Base-by-base conservation (phyloP, 768 basidiomycete genomes). In the Strobilomyces echinocephalus region DNA sequence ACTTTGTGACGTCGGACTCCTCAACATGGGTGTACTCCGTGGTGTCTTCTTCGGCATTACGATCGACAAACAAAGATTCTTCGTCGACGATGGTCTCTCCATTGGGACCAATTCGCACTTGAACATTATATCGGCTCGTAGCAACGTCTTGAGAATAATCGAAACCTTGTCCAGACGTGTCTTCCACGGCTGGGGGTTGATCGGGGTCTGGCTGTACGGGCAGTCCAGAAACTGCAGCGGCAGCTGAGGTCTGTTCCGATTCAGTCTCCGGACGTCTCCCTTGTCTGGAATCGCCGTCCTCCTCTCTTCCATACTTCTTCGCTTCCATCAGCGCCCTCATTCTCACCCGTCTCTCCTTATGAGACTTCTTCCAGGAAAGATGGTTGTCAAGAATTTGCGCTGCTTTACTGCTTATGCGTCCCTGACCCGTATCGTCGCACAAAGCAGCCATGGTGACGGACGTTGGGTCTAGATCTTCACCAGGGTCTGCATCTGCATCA, bases 1-100 rank as follows among this genome's bases (percentile, higher is more conserved):
- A 94, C 61, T 89, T 89, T 8, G 84, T 85, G 46, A 83, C 78
- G 60, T 94, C 92, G 0, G 84, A 88, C 67, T 91, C 89, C 49
- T 88, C 83, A 33, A 92, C 76, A 60, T 91, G 88, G 3, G 83
- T 85, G 63, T 90, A 89, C 54, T 81, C 76, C 26, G 79, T 76
- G 1, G 85, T 85, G 45, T 90, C 87, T 40, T 78, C 78, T 60
- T 85, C 87, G 18, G 78, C 76, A 46, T 73, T 71, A 10, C 88
- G 83, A 59, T 92, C 89, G 30, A 94, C 86, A 44, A 86, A 83
- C 18, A 94, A 72, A 12, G 88, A 90, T 24, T 88, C 82, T 65
- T 94, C 90, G 61, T 95, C 91, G 52, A 95, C 80, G 46, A 94
- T 80, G 8, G 88, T 86, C 69, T 92, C 86, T 52, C 92, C 92